Percentiles rank a stretch among this genome's conserved stretches.
Conservation (phyloP, 2,329 filamentous ascomycete species). For the Dothiorella sarmentorum region DNA sequence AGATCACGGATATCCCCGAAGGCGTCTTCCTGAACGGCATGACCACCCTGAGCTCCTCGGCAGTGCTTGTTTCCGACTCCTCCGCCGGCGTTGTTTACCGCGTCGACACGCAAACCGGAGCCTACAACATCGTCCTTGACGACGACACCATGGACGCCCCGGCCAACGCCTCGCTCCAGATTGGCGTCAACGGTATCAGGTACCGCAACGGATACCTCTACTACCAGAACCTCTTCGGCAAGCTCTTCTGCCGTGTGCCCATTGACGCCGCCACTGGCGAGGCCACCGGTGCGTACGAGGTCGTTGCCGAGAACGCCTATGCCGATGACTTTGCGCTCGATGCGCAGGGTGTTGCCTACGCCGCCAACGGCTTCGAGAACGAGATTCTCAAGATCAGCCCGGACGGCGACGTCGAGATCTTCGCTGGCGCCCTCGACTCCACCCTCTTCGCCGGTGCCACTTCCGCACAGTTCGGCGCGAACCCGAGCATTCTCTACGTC, state of each 20-base stretch:
- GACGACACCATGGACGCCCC: constrained; percentile 22
- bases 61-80: constrained; percentile 28
- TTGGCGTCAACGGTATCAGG: constrained; percentile 28
- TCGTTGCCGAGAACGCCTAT: not conserved
- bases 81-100: constrained; percentile 23
- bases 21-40: constrained; percentile 26
- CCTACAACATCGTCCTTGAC: constrained; percentile 20
- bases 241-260: constrained; percentile 21
- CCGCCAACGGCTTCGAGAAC: constrained; percentile 8
- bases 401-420: constrained; percentile 19
- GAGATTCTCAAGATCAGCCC: constrained; percentile 20
- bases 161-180: constrained; percentile 2
- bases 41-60: constrained; percentile 21
- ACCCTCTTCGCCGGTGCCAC: constrained; percentile 22
- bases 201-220: constrained; percentile 22
- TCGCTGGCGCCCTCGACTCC: constrained; percentile 17
- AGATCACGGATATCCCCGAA: constrained; percentile 23
- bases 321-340: constrained; percentile 13
- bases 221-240: constrained; percentile 24
- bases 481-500: constrained; percentile 25
- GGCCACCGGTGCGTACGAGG: not conserved
- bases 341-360: not conserved
- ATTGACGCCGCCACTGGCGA: constrained; percentile 20
- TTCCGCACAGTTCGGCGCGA: constrained; percentile 22
- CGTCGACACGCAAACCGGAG: constrained; percentile 21